A percentile compares a stretch with the other conserved stretches of the same genome.
These are phyloP conservation scores for Fusarium humuli DNA, from an alignment of 2,329 filamentous ascomycete species.

Conservation along the genomic window DNA sequence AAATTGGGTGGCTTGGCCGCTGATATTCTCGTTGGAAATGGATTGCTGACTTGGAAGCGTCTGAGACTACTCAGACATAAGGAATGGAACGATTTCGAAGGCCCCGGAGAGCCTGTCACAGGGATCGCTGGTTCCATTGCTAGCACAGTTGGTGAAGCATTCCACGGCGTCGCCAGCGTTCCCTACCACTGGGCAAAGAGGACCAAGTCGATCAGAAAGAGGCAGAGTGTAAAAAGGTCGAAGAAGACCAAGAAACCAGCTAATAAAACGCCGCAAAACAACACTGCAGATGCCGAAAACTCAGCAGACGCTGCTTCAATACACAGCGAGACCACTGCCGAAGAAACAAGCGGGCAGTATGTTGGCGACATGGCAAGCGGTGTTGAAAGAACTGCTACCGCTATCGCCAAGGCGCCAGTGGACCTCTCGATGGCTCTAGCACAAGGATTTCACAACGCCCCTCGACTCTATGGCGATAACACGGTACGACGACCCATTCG, in stretches of 20 bases:
- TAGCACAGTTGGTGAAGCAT: slow-evolving; percentile 67
- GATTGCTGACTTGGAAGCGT: slow-evolving; percentile 72
- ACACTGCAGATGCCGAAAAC: slow-evolving; percentile 10
- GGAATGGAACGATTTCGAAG: slow-evolving; percentile 83
- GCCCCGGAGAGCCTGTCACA: slow-evolving; percentile 78
- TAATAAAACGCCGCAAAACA: background rate
- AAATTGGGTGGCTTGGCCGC: slow-evolving; percentile 73
- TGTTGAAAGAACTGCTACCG: slow-evolving; percentile 61
- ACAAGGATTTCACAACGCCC: slow-evolving; percentile 78
- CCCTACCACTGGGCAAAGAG: slow-evolving; percentile 71
- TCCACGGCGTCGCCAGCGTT: slow-evolving; percentile 72
- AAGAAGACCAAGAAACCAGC: slow-evolving; percentile 10
- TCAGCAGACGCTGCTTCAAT: slow-evolving; percentile 16
- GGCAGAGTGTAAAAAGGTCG: slow-evolving; percentile 18
- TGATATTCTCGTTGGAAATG: slow-evolving; percentile 70
- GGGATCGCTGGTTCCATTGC: slow-evolving; percentile 72
- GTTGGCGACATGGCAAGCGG: slow-evolving; percentile 64
- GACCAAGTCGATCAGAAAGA: slow-evolving; percentile 60
- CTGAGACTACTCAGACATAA: slow-evolving; percentile 73
- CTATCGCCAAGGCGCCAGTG: slow-evolving; percentile 68
- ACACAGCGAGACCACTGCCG: slow-evolving; percentile 33
- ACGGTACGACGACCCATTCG: slow-evolving; percentile 73
- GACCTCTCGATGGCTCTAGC: slow-evolving; percentile 71
- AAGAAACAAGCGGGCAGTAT: slow-evolving; percentile 53
- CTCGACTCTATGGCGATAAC: slow-evolving; percentile 75